A percentile compares a stretch with the other conserved stretches of the same genome.
These are phyloP conservation scores for Plantago ovata DNA, from an alignment of 257 asterid species.

Conservation along the genomic window DNA sequence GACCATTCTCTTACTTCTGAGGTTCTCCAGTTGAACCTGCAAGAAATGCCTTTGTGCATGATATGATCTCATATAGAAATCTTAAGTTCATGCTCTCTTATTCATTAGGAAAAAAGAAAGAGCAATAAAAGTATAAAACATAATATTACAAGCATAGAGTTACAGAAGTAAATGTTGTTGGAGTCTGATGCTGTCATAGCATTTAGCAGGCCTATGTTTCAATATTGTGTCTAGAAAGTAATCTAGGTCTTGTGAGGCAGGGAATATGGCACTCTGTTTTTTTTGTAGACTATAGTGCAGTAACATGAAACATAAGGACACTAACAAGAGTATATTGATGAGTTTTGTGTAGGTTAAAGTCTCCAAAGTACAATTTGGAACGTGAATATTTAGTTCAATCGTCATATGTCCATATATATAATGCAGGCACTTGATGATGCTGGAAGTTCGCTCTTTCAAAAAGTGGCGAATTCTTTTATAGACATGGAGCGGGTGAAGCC, in stretches of 20 bases:
- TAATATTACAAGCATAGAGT: no score
- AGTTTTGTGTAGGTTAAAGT: background rate
- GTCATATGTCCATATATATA: conserved; percentile 1
- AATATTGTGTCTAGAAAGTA: no score
- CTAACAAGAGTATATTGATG: background rate
- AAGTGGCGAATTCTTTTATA: conserved; percentile 55
- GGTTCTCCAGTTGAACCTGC: conserved; percentile 7
- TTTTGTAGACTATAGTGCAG: no score
- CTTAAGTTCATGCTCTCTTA: no score
- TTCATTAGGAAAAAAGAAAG: no score
- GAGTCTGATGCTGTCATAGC: no score
- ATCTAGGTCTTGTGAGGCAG: no score
- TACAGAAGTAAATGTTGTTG: no score
- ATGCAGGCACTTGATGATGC: conserved; percentile 65
- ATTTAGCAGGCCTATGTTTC: no score
- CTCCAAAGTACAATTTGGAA: background rate
- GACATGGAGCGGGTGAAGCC: conserved; percentile 80
- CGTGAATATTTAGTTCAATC: background rate
- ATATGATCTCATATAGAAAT: conserved; percentile 1
- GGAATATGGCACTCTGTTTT: no score
- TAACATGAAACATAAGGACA: no score
- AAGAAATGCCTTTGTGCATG: background rate
- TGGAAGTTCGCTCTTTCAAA: conserved; percentile 50
- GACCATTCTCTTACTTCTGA: background rate
- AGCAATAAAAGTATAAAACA: no score